Percentiles rank a stretch among this genome's conserved stretches.
These are phyloP conservation scores for Penicillium diatomitis DNA, from an alignment of 495 filamentous ascomycete species.

Conservation along the genomic window DNA sequence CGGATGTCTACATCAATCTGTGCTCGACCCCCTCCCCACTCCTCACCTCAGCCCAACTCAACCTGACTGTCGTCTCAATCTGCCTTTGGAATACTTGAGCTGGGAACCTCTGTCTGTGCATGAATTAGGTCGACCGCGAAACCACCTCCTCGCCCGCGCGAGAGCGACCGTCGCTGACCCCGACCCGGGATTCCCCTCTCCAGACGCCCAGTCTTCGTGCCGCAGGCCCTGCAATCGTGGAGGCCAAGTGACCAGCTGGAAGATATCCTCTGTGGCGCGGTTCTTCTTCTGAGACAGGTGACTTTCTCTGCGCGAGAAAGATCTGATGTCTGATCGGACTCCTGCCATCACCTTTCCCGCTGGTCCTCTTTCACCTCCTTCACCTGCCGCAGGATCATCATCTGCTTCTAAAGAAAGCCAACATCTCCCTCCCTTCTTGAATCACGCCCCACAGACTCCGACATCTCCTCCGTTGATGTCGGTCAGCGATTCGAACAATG, in stretches of 20 bases:
- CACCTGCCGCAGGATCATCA: conserved; percentile 23
- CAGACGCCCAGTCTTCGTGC: conserved; percentile 11
- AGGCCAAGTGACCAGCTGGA: conserved; percentile 5
- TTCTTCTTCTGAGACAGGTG: conserved; percentile 2
- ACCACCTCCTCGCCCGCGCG: conserved; percentile 29
- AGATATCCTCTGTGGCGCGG: not conserved
- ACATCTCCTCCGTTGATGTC: conserved; percentile 47
- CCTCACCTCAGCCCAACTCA: conserved; percentile 8
- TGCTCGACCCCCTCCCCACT: conserved; percentile 12
- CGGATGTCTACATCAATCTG: conserved; percentile 23
- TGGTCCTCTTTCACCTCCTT: conserved; percentile 38
- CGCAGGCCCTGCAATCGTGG: conserved; percentile 14
- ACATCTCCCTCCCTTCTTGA: conserved; percentile 21
- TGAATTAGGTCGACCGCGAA: conserved; percentile 28
- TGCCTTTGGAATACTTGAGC: conserved; percentile 19
- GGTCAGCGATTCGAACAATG: conserved; percentile 42
- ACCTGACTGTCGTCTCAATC: too few relatives aligned
- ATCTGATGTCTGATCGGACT: conserved; percentile 38
- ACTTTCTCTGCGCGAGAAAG: conserved; percentile 2
- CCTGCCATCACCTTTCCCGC: conserved; percentile 28
- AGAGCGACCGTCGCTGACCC: conserved; percentile 32
- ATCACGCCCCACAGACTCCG: conserved; percentile 36
- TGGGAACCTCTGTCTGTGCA: conserved; percentile 8
- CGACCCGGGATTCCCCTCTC: conserved; percentile 20
- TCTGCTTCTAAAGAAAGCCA: conserved; percentile 29